Percentiles rank a stretch among this genome's conserved stretches.
phyloP scores from a whole-genome alignment of 208 protist species.

The Acanthamoeba triangularis region DNA sequence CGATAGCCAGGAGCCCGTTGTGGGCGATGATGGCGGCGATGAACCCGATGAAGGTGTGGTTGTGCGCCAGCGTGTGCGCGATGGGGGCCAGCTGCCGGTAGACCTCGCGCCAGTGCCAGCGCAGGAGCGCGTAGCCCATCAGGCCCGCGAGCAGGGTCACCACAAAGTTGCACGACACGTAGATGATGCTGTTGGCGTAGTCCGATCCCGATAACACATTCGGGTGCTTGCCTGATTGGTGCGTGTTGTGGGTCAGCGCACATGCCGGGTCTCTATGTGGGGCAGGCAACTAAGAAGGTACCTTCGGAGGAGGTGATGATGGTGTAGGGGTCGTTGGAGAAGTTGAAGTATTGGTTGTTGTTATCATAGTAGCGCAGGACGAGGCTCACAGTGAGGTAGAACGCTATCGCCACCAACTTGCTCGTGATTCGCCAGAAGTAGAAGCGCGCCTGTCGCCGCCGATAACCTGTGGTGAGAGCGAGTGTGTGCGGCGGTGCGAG shows the following conservation, averaged over 20 bases:
- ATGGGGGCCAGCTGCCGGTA: slow-evolving; percentile 4
- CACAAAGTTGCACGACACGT: slow-evolving; percentile 26
- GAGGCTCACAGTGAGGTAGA: slow-evolving; percentile 67
- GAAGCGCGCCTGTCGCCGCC: slow-evolving; percentile 75
- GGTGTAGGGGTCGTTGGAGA: slow-evolving; percentile 66
- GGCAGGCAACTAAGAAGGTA: background rate
- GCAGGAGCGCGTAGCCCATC: slow-evolving; percentile 22
- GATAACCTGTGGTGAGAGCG: slow-evolving; percentile 35
- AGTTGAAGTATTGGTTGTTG: slow-evolving; percentile 76
- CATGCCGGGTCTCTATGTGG: no score
- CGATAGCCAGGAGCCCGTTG: slow-evolving; percentile 68
- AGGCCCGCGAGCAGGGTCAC: slow-evolving; percentile 46
- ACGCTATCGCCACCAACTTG: slow-evolving; percentile 50
- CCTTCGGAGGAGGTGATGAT: slow-evolving; percentile 57
- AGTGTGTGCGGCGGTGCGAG: no score
- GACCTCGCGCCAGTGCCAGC: background rate
- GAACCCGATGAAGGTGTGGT: slow-evolving; percentile 58
- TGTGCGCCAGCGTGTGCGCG: background rate
- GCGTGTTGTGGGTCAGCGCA: background rate
- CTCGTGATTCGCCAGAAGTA: slow-evolving; percentile 79
- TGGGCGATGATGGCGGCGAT: slow-evolving; percentile 69
- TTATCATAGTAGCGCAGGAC: slow-evolving; percentile 73
- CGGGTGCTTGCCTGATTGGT: slow-evolving; percentile 15
- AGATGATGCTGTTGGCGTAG: slow-evolving; percentile 47
- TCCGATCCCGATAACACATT: slow-evolving; percentile 22